These are phyloP conservation scores for Symbiotaphrina buchneri DNA, from an alignment of 495 filamentous ascomycete genomes.

Conservation along the genomic window DNA sequence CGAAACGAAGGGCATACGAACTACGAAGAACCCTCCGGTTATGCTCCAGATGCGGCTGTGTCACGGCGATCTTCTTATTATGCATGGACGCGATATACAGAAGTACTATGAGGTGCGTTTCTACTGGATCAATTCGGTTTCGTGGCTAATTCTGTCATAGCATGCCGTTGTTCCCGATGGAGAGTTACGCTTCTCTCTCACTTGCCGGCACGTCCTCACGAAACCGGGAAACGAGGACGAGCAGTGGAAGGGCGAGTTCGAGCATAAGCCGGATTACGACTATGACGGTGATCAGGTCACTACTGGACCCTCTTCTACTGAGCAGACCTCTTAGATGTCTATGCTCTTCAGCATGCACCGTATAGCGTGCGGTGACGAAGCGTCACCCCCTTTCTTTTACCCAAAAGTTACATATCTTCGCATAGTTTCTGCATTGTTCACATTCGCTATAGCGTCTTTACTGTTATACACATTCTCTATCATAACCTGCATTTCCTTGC, in stretches of 20 bases:
- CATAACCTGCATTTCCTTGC: too few relatives aligned
- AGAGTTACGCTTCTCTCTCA: conserved; percentile 43
- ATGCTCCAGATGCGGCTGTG: conserved; percentile 21
- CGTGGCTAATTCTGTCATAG: conserved; percentile 16
- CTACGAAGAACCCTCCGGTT: conserved; percentile 9
- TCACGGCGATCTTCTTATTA: conserved; percentile 68
- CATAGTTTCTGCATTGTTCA: too few relatives aligned
- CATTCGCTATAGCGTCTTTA: too few relatives aligned
- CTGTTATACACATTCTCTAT: too few relatives aligned
- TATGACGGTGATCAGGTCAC: background rate
- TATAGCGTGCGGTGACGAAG: too few relatives aligned
- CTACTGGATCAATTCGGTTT: background rate
- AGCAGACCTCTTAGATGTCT: too few relatives aligned
- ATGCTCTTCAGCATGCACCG: too few relatives aligned
- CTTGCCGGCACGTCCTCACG: conserved; percentile 26
- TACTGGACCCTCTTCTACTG: too few relatives aligned
- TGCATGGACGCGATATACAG: conserved; percentile 56
- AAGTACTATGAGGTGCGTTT: conserved; percentile 41
- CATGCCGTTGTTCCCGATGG: conserved; percentile 34
- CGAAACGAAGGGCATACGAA: conserved; percentile 10
- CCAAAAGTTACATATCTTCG: too few relatives aligned
- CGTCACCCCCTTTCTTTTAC: too few relatives aligned
- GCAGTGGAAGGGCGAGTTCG: conserved; percentile 7
- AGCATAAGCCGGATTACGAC: background rate
- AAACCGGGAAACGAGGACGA: conserved; percentile 14